Base-by-base conservation (phyloP, 306 rosid species). In the Pachyrhizus erosus region DNA sequence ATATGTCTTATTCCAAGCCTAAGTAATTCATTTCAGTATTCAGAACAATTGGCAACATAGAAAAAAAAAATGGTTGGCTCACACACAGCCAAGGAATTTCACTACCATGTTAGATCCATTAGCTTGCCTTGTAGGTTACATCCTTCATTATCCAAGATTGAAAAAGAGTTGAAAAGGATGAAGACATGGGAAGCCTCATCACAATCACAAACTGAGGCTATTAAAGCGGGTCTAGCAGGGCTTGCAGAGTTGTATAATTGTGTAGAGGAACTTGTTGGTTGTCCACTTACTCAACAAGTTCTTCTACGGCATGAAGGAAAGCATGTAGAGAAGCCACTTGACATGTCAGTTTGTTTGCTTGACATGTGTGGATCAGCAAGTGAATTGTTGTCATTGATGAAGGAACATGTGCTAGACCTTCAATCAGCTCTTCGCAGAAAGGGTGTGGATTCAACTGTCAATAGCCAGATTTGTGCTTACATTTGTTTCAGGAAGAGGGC, bases 61-160 rank as follows among this genome's bases (percentile, higher is more conserved):
- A 12, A 12, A 57, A 5, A 27, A 27, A 43, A 76, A 81, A 60
- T 85, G 86, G 43, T 37, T 49, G 0, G 24, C 79, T 61, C 71
- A 54, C 13, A 71, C 70, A 42, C 29, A 15, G 26, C 66, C 34
- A 70, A 33, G 48, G 65, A 83, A 23, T 23, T 64, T 77, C 89
- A 70, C 75, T 87, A 52, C 54, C 93, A 87, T 15, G 68, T 84
- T 46, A 88, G 96, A 86, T 91, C 97, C 29, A 90, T 90, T 78
- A 91, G 94, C 86, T 89, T 91, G 79, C 96, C 97, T 31, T 66
- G 88, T 6, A 90, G 92, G 80, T 60, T 82, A 39, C 80, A 83
- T 23, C 91, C 91, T 39, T 84, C 81, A 40, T 75, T 85, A 3
- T 77, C 86, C 10, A 81, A 80, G 66, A 67, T 85, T 58, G 89